These are phyloP conservation scores for Chaetomium fimeti DNA, from an alignment of 495 filamentous ascomycete genomes.

Conservation along the genomic window DNA sequence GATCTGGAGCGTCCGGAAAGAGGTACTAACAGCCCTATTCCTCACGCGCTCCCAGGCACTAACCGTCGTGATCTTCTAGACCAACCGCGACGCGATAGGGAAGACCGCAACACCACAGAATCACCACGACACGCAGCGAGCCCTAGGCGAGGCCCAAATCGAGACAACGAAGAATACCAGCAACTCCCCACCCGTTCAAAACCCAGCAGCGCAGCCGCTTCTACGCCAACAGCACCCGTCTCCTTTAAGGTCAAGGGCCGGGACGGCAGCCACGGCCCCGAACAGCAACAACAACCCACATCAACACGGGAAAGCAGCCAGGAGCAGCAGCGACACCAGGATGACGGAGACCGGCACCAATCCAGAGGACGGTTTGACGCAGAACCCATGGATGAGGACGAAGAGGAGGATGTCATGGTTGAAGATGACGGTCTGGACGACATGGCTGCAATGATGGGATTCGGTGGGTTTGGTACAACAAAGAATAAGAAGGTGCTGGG, in stretches of 20 bases:
- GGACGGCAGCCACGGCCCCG: constrained; percentile 40
- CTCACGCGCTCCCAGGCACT: background rate
- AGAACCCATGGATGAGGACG: constrained; percentile 50
- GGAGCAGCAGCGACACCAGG: constrained; percentile 16
- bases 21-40: constrained; percentile 28
- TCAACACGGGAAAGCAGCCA: constrained; percentile 1
- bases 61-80: constrained; percentile 9
- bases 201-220: constrained; percentile 43
- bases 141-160: constrained; percentile 6
- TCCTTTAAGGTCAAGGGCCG: constrained; percentile 44
- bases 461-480: constrained; percentile 78
- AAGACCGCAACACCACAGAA: constrained; percentile 27
- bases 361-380: constrained; percentile 32
- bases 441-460: constrained; percentile 87
- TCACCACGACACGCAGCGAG: constrained; percentile 29
- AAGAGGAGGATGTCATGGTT: constrained; percentile 47
- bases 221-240: constrained; percentile 33
- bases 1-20: constrained; percentile 30
- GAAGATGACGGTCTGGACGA: constrained; percentile 67
- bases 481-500: constrained; percentile 88
- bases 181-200: constrained; percentile 31
- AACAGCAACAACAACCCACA: constrained; percentile 10
- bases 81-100: constrained; percentile 29
- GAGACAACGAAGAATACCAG: constrained; percentile 22
- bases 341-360: constrained; percentile 20